These are phyloP conservation scores for Lathyrus tuberosus DNA, from an alignment of 306 rosid species.

Conservation along the genomic window DNA sequence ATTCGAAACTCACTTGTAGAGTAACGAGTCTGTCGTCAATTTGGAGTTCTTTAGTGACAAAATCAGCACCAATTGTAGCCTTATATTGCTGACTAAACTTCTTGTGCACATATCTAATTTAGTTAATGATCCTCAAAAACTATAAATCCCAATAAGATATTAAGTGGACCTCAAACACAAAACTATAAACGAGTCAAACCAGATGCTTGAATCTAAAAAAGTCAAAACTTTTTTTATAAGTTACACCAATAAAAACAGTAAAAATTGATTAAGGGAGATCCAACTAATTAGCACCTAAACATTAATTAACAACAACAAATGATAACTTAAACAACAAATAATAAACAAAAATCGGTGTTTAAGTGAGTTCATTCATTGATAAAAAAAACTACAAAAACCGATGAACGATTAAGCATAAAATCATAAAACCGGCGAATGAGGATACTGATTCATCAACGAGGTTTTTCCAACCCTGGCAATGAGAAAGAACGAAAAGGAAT, in stretches of 20 bases:
- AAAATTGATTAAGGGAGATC: conserved; percentile 4
- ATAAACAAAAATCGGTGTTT: too few species aligned
- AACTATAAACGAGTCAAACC: conserved; percentile 3
- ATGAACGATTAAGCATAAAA: not conserved
- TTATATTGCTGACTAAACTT: conserved; percentile 97
- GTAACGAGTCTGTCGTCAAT: conserved; percentile 93
- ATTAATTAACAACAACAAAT: not conserved
- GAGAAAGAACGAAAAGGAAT: conserved; percentile 1
- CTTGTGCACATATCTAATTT: conserved; percentile 84
- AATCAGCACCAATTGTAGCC: conserved; percentile 98
- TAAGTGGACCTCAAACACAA: conserved; percentile 19
- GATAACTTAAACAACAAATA: not conserved
- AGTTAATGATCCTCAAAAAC: conserved; percentile 52
- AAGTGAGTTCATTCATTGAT: too few species aligned
- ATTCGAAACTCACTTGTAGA: conserved; percentile 77
- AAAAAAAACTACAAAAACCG: not conserved
- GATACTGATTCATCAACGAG: conserved; percentile 98
- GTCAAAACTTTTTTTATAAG: conserved; percentile 2
- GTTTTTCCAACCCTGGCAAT: conserved; percentile 91
- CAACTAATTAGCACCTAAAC: conserved; percentile 1
- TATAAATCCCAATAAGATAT: conserved; percentile 23
- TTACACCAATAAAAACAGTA: conserved; percentile 7
- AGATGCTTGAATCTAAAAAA: conserved; percentile 11
- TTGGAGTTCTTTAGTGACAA: conserved; percentile 95
- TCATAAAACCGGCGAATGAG: conserved; percentile 34